Conservation (phyloP, 495 filamentous ascomycete genomes). For the Aspergillus kassunensis region DNA sequence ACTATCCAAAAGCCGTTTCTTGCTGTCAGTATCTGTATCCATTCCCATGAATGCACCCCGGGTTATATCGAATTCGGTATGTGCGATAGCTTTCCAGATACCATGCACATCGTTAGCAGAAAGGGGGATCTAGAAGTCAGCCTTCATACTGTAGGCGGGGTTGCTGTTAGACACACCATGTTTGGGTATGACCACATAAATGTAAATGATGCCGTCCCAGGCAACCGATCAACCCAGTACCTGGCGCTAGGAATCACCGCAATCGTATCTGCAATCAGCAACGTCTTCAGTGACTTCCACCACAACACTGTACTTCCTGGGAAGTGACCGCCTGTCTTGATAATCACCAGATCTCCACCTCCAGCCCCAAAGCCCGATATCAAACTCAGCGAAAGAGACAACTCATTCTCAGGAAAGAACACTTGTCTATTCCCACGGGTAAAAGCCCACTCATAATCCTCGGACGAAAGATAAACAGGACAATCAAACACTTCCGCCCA, state of each 20-base stretch:
- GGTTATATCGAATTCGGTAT: conserved; percentile 57
- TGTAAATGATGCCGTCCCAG: conserved; percentile 57
- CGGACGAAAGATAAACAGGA: conserved; percentile 56
- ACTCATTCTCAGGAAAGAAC: conserved; percentile 11
- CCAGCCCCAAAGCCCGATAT: conserved; percentile 17
- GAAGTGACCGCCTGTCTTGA: conserved; percentile 74
- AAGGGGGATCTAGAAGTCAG: conserved; percentile 53
- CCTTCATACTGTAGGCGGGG: background rate
- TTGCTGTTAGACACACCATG: conserved; percentile 42
- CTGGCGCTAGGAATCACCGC: conserved; percentile 59
- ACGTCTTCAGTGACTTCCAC: conserved; percentile 41
- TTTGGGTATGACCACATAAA: conserved; percentile 84
- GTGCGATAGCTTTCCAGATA: conserved; percentile 44
- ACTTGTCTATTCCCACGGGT: conserved; percentile 25
- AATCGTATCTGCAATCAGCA: conserved; percentile 71
- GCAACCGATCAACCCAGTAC: conserved; percentile 51
- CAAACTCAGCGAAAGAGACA: background rate
- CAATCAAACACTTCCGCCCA: conserved; percentile 65
- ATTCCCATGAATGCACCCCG: conserved; percentile 61
- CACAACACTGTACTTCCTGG: conserved; percentile 62
- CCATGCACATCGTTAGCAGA: conserved; percentile 29
- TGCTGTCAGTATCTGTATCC: conserved; percentile 57
- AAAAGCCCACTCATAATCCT: conserved; percentile 60
- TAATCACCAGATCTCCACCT: conserved; percentile 52
- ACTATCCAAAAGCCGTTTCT: conserved; percentile 64